Evolutionary conservation across 2,329 filamentous ascomycete genomes (phyloP).

Genomic region (Anisogramma anomala): DNA sequence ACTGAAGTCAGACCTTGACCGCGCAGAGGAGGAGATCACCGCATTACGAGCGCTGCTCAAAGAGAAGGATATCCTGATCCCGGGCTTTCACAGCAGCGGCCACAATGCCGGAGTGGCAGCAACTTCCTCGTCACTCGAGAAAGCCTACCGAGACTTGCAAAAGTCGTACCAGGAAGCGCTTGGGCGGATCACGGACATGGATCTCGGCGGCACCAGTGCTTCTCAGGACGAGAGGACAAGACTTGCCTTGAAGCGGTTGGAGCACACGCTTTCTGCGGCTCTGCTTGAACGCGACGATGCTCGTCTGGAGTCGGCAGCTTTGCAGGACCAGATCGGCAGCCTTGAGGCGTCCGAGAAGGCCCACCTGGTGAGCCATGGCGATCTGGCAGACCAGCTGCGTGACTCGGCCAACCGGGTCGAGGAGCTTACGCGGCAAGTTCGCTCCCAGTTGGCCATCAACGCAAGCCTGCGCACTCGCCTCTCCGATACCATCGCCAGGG

Average conservation of each 20-base stretch:
- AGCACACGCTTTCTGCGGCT: conserved; percentile 56
- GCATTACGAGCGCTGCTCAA: conserved; percentile 68
- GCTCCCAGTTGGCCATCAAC: conserved; percentile 70
- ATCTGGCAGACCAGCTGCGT: conserved; percentile 57
- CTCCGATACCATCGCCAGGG: conserved; percentile 65
- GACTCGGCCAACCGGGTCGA: conserved; percentile 69
- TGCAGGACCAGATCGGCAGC: conserved; percentile 48
- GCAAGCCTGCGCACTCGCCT: conserved; percentile 63
- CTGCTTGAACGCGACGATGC: conserved; percentile 64
- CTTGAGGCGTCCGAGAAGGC: conserved; percentile 45
- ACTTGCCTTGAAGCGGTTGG: conserved; percentile 52
- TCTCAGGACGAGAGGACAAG: conserved; percentile 46
- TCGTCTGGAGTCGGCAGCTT: conserved; percentile 49
- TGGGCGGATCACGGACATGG: conserved; percentile 53
- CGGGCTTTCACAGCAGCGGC: conserved; percentile 38
- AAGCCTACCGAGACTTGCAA: conserved; percentile 65
- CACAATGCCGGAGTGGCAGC: conserved; percentile 36
- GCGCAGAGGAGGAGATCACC: conserved; percentile 82
- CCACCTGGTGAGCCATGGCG: conserved; percentile 48
- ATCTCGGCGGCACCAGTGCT: conserved; percentile 30
- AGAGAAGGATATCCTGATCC: conserved; percentile 71
- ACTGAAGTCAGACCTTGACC: conserved; percentile 92
- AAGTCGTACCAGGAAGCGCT: conserved; percentile 57
- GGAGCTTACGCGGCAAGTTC: conserved; percentile 66
- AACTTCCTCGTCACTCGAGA: conserved; percentile 60